phyloP scores from a whole-genome alignment of 2,329 filamentous ascomycete species.

The Fusarium miscanthi region DNA sequence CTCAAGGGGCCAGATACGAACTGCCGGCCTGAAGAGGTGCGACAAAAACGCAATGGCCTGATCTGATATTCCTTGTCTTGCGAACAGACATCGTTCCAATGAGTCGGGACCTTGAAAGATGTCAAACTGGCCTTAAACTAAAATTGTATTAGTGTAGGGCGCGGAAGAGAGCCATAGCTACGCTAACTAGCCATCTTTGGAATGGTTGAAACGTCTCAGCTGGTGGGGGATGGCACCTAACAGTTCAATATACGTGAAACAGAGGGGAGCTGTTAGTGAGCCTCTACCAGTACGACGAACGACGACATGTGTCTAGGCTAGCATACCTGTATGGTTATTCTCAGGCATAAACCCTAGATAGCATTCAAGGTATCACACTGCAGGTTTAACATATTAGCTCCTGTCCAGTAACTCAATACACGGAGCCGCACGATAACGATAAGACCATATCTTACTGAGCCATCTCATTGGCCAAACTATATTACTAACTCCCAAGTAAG shows the following conservation, averaged over 20 bases:
- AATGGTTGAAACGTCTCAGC: not conserved
- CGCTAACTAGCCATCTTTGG: not conserved
- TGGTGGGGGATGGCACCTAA: not conserved
- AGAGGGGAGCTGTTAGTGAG: not conserved
- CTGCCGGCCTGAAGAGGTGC: not conserved
- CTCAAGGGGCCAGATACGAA: not conserved
- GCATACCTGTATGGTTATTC: not conserved
- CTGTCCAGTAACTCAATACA: not conserved
- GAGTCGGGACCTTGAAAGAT: not conserved
- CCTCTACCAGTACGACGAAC: too few species aligned
- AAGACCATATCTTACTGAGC: fast-evolving
- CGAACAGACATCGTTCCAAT: not conserved
- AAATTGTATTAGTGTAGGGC: not conserved
- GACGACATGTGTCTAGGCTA: not conserved
- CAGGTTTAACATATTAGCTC: not conserved
- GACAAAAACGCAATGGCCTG: not conserved
- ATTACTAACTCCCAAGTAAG: not conserved
- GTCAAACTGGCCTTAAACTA: not conserved
- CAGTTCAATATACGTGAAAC: not conserved
- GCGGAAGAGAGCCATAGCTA: too few species aligned
- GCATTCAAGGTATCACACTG: not conserved
- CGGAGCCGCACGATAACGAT: not conserved
- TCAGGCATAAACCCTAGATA: not conserved
- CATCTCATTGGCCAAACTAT: not conserved
- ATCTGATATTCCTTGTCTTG: not conserved